These are phyloP conservation scores for Colletotrichum sp. DNA, from an alignment of 2,329 filamentous ascomycete species.

Conservation along the genomic window DNA sequence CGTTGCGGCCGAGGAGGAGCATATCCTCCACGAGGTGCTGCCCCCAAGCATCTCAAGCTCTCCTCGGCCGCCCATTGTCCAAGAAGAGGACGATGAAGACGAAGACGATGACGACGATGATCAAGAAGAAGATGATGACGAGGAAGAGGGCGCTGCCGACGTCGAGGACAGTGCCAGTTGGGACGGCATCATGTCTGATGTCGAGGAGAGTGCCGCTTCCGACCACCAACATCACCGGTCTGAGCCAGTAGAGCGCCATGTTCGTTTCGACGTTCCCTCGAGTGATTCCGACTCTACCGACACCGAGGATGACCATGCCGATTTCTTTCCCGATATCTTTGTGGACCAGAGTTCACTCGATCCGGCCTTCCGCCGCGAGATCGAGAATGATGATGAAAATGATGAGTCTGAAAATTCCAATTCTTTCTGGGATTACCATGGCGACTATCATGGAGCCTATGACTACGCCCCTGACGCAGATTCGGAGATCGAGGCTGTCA, in stretches of 20 bases:
- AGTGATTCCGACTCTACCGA: slow-evolving; percentile 73
- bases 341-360: slow-evolving; percentile 77
- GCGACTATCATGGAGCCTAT: slow-evolving; percentile 54
- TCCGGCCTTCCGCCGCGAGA: slow-evolving; percentile 73
- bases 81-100: slow-evolving; percentile 38
- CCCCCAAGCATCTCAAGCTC: slow-evolving; percentile 41
- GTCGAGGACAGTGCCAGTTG: slow-evolving; percentile 55
- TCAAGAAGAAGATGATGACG: slow-evolving; percentile 41
- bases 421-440: slow-evolving; percentile 69
- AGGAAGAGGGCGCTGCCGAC: slow-evolving; percentile 39
- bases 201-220: slow-evolving; percentile 48
- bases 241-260: slow-evolving; percentile 60
- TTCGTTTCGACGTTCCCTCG: slow-evolving; percentile 74
- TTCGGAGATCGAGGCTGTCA: slow-evolving; percentile 47
- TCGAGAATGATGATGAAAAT: slow-evolving; percentile 67
- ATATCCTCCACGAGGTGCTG: slow-evolving; percentile 58
- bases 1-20: slow-evolving; percentile 77
- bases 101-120: slow-evolving; percentile 45
- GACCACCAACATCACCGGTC: slow-evolving; percentile 41
- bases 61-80: slow-evolving; percentile 53
- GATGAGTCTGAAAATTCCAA: slow-evolving; percentile 61
- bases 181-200: slow-evolving; percentile 58
- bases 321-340: slow-evolving; percentile 80
- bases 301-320: slow-evolving; percentile 64
- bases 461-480: slow-evolving; percentile 36